A percentile compares a stretch with the other conserved stretches of the same genome.
phyloP scores from a whole-genome alignment of 768 basidiomycete species.

The Leucocoprinus leucothites region DNA sequence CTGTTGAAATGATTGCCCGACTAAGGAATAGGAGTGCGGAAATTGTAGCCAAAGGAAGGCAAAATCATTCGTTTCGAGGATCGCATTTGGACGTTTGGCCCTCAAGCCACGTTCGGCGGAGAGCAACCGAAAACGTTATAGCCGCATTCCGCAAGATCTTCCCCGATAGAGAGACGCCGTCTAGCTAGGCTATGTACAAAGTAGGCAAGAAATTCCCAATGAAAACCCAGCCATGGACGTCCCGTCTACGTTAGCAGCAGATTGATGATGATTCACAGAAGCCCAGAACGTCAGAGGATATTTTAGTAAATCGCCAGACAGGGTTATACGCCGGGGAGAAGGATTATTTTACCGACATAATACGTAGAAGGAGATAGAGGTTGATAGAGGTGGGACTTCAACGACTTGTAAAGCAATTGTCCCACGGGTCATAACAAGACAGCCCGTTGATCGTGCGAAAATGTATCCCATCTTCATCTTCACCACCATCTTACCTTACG shows the following conservation, averaged over 20 bases:
- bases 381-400: conserved; percentile 9
- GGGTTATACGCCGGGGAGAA: conserved; percentile 5
- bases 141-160: conserved; percentile 27
- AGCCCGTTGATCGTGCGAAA: conserved; percentile 40
- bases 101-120: conserved; percentile 31
- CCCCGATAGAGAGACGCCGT: conserved; percentile 32
- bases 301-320: not conserved
- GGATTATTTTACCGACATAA: conserved; percentile 7
- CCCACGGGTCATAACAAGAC: conserved; percentile 4
- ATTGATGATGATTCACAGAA: conserved; percentile 9
- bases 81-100: conserved; percentile 28
- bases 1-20: conserved; percentile 11
- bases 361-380: conserved; percentile 9
- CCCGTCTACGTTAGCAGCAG: conserved; percentile 3
- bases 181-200: conserved; percentile 16
- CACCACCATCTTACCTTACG: conserved; percentile 4
- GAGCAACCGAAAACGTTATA: conserved; percentile 22
- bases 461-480: conserved; percentile 28
- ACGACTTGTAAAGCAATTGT: conserved; percentile 7
- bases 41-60: conserved; percentile 26
- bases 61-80: conserved; percentile 25
- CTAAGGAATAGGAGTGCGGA: conserved; percentile 21
- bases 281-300: not conserved
- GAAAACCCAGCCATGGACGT: conserved; percentile 17
- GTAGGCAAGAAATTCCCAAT: conserved; percentile 31